Evolutionary conservation across 345 rosid genomes (phyloP).

Genomic region (Salix purpurea): DNA sequence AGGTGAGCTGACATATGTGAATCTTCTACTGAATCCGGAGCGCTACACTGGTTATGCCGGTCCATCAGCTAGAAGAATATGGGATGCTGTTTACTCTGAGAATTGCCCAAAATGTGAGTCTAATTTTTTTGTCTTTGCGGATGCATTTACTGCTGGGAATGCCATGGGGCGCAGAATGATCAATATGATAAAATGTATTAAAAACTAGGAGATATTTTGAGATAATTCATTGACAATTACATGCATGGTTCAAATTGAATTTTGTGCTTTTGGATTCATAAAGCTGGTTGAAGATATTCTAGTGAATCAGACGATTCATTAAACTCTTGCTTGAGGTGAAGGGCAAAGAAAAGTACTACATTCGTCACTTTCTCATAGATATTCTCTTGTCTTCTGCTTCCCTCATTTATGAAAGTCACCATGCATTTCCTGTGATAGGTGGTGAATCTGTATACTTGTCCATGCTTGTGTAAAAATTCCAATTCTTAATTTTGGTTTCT

Average conservation of each 20-base stretch:
- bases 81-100: constrained; percentile 91
- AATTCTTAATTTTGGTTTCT: not conserved
- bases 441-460: not conserved
- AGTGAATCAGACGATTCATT: not conserved
- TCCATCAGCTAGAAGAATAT: constrained; percentile 91
- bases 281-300: not conserved
- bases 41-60: constrained; percentile 80
- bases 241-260: not conserved
- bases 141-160: not conserved
- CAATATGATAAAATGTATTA: not conserved
- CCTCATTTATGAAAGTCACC: not conserved
- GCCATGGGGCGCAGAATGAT: not conserved
- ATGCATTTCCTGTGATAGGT: not conserved
- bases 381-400: not conserved
- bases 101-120: constrained; percentile 84
- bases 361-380: not conserved
- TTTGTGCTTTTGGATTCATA: not conserved
- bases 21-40: constrained; percentile 76
- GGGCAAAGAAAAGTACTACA: not conserved
- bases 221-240: not conserved
- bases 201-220: not conserved
- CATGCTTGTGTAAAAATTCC: not conserved
- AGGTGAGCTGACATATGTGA: constrained; percentile 92
- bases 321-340: not conserved
- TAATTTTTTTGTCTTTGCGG: not conserved